Evolutionary conservation across 2,329 filamentous ascomycete species (phyloP), one percentile per base, ranked within the genome.

Genomic region (Exophiala sideris): DNA sequence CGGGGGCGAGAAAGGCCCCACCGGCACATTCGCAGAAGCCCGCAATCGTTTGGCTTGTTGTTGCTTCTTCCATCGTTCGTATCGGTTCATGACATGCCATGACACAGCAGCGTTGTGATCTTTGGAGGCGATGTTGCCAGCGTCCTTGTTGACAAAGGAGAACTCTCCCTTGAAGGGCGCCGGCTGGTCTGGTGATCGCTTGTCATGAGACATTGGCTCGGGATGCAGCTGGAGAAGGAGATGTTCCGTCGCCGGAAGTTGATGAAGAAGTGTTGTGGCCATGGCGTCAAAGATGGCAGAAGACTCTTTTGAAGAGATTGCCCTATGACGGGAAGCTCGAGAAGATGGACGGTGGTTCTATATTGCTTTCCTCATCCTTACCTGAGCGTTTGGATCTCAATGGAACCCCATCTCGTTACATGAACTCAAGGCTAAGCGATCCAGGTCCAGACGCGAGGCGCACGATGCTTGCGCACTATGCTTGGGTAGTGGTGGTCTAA

Each of bases 81-180:
- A 63, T 10, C 60, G 59, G 42, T 63, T 63, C 60, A 63, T 60
- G 14, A 63, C 60, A 52, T 63, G 60, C 58, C 58, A 63, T 10
- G 58, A 61, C 1, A 63, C 60, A 20, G 59, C 60, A 14, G 60
- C 60, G 52, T 57, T 61, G 46, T 63, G 60, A 18, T 63, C 60
- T 45, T 63, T 63, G 18, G 60, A 63, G 16, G 57, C 59, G 32
- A 63, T 63, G 39, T 63, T 63, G 45, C 58, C 59, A n/a, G 60
- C 60, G 52, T 63, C 60, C 53, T 63, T 63, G 48, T 63, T 63
- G 41, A 63, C 60, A 49, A 63, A 63, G 29, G 60, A 63, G 46
- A 61, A 63, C 35, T 63, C 60, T 34, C 60, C 60, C 36, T 56
- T 54, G 50, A 63, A 63, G 8, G 56, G 52, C 3, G 56, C 59